These are phyloP conservation scores for Trichoderma harzianum DNA, from an alignment of 2,329 filamentous ascomycete species.

Conservation along the genomic window DNA sequence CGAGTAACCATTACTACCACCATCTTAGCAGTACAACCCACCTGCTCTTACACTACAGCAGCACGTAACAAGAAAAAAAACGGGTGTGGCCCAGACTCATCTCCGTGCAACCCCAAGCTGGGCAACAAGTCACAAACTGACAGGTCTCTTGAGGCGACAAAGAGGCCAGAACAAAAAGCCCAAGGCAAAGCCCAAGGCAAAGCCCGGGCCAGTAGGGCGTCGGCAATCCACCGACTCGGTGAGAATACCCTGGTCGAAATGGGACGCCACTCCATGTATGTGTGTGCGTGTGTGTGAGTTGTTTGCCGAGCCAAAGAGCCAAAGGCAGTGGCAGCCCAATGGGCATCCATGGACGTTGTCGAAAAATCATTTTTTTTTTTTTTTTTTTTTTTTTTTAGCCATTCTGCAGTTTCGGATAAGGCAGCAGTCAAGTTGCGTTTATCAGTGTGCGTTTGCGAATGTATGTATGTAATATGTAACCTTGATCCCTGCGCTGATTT, in stretches of 20 bases:
- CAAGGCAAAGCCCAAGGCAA: neutral
- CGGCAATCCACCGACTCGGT: conserved; percentile 15
- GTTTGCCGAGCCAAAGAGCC: neutral
- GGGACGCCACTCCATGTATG: neutral
- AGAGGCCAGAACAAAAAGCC: neutral
- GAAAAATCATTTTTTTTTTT: neutral
- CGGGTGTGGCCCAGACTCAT: neutral
- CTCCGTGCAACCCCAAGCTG: neutral
- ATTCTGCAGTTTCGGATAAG: neutral
- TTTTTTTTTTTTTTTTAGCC: neutral
- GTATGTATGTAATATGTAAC: neutral
- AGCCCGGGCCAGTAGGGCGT: neutral
- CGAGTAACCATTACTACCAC: no score
- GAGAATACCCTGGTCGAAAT: conserved; percentile 1
- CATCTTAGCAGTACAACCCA: neutral
- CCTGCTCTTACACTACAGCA: neutral
- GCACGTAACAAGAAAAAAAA: neutral
- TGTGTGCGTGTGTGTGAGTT: neutral
- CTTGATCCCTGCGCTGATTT: neutral
- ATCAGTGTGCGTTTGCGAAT: neutral
- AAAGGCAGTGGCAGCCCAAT: neutral
- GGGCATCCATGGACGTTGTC: neutral
- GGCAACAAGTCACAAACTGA: conserved; percentile 1
- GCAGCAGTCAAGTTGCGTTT: neutral
- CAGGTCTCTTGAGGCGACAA: neutral